phyloP scores from a whole-genome alignment of 2,329 filamentous ascomycete genomes.

The Ophiostoma populinum region DNA sequence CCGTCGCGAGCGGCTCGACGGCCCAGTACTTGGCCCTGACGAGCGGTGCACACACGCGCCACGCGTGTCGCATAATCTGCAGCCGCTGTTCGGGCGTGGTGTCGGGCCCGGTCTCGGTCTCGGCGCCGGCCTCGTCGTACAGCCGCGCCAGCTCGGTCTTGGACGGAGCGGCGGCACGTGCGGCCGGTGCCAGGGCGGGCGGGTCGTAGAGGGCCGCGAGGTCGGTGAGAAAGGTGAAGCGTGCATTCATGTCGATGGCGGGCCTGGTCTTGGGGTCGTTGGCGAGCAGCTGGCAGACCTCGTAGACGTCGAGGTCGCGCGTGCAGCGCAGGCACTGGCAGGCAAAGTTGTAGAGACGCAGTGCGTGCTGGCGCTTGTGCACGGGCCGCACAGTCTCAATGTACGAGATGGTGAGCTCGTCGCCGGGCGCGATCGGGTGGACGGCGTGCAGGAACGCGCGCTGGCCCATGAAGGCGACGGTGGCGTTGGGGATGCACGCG shows the following conservation, averaged over 20 bases:
- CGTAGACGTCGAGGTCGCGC: slow-evolving; percentile 34
- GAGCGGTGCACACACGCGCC: slow-evolving; percentile 22
- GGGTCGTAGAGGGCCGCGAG: slow-evolving; percentile 17
- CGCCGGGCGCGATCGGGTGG: slow-evolving; percentile 27
- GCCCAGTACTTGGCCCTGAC: slow-evolving; percentile 26
- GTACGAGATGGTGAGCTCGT: slow-evolving; percentile 45
- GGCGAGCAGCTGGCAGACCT: slow-evolving; percentile 25
- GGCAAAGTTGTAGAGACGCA: slow-evolving; percentile 33
- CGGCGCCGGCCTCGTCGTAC: slow-evolving; percentile 15
- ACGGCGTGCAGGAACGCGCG: slow-evolving; percentile 33
- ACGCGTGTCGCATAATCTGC: slow-evolving; percentile 19
- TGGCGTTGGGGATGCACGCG: slow-evolving; percentile 42
- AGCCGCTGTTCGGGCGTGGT: slow-evolving; percentile 6
- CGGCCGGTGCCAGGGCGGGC: slow-evolving; percentile 13
- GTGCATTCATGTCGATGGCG: slow-evolving; percentile 23
- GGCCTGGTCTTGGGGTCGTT: slow-evolving; percentile 11
- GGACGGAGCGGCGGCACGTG: slow-evolving; percentile 10
- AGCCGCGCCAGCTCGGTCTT: slow-evolving; percentile 15
- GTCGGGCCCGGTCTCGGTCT: slow-evolving; percentile 10
- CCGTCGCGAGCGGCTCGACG: slow-evolving; percentile 28
- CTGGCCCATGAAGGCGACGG: slow-evolving; percentile 36
- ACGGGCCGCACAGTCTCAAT: slow-evolving; percentile 33
- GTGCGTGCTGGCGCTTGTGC: slow-evolving; percentile 22
- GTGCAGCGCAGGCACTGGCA: slow-evolving; percentile 33
- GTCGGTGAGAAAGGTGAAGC: slow-evolving; percentile 26